Evolutionary conservation across 257 asterid species (phyloP), one percentile per base, ranked within the genome.

Genomic region (Eustoma russellianum): DNA sequence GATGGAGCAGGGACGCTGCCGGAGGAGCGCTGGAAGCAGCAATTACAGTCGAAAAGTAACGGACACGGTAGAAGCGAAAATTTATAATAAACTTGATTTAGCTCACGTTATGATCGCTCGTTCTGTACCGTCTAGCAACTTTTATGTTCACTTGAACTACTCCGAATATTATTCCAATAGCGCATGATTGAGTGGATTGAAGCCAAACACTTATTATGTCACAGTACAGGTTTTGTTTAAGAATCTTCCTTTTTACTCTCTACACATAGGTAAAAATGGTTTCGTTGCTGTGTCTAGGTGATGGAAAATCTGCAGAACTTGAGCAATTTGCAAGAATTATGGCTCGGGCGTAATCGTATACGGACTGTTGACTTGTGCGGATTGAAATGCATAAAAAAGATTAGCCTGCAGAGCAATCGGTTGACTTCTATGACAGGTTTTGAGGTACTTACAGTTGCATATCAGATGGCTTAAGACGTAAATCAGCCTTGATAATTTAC

Each of bases 311-410:
- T 88, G 57, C 82, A 79, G 14, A 88, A 66, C 65, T 65, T 78
- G 53, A 61, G 78, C 56, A 62, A 63, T 65, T 79, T 92, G 71
- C 85, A 88, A 80, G 98, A 92, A 85, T 70, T 92, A 52, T 92
- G 97, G 98, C 94, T 92, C 34, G 98, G 98, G 48, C 95, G 93
- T 61, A 92, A 92, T 64, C 95, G 98, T 46, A 88, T 92, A 46
- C 85, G 88, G 60, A 65, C 72, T 46, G 79, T 92, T 66, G 66
- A 92, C 63, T 79, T 92, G 15, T 88, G 97, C 41, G 97, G 98
- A 57, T 71, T 92, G 76, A 92, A 74, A 85, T 70, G 88, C 81
- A 81, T 92, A 57, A 83, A 76, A 74, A 92, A 88, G 85, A 82
- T 92, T 57, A 92, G 97, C 84, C 80, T 92, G 75, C 98, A 92